A percentile compares a stretch with the other conserved stretches of the same genome.
Evolutionary conservation across 345 rosid species (phyloP).

Genomic region (Aquilaria yunnanensis): DNA sequence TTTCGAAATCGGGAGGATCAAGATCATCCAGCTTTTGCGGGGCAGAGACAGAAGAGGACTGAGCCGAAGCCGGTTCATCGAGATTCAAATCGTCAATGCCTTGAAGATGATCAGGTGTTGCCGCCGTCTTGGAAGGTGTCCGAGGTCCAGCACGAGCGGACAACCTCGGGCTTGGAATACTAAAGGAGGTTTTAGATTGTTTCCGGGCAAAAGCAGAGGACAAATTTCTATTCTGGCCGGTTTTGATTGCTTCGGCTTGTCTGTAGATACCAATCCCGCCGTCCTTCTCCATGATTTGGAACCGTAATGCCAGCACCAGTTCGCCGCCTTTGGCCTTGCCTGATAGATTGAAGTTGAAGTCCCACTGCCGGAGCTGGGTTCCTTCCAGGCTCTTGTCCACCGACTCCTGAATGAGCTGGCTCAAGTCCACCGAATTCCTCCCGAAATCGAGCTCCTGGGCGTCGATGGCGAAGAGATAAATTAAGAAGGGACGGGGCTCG

Average conservation of each 20-base stretch:
- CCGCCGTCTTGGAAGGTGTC: constrained; percentile 44
- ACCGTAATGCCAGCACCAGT: constrained; percentile 64
- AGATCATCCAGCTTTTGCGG: constrained; percentile 35
- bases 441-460: constrained; percentile 90
- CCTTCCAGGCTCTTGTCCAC: constrained; percentile 72
- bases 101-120: constrained; percentile 42
- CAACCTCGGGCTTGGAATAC: constrained; percentile 83
- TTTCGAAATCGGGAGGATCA: constrained; percentile 73
- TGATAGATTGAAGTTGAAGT: constrained; percentile 53
- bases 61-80: constrained; percentile 56
- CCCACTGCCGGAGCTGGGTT: constrained; percentile 88
- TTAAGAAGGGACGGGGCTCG: constrained; percentile 73
- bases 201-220: constrained; percentile 56
- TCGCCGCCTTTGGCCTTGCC: constrained; percentile 98
- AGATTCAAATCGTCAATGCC: constrained; percentile 83
- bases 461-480: constrained; percentile 68
- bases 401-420: constrained; percentile 67
- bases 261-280: constrained; percentile 83
- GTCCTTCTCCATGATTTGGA: constrained; percentile 94
- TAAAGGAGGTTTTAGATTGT: constrained; percentile 81
- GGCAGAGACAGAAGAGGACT: constrained; percentile 13
- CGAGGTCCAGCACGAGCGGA: constrained; percentile 52
- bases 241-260: constrained; percentile 48
- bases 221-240: constrained; percentile 29
- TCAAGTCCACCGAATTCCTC: constrained; percentile 55